These are phyloP conservation scores for Dovyalis caffra DNA, from an alignment of 345 rosid genomes.

Conservation along the genomic window DNA sequence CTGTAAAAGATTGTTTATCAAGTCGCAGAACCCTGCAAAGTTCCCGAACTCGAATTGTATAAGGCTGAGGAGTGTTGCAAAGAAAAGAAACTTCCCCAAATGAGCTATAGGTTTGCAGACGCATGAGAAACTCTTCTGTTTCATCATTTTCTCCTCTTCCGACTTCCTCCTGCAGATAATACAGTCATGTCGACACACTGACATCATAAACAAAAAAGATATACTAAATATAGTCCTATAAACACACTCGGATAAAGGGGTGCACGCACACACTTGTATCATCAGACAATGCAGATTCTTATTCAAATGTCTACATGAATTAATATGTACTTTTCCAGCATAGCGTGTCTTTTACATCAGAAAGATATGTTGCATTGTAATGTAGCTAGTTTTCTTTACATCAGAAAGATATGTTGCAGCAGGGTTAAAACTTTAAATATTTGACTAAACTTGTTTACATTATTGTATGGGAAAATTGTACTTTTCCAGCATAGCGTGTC, in stretches of 20 bases:
- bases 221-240: too few species aligned
- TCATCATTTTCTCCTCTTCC: conserved; percentile 41
- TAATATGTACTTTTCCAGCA: too few species aligned
- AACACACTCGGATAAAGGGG: too few species aligned
- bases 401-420: background rate
- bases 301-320: too few species aligned
- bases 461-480: too few species aligned
- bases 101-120: conserved; percentile 38
- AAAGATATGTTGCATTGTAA: background rate
- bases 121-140: conserved; percentile 22
- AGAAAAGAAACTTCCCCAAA: conserved; percentile 75
- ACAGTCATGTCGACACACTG: background rate
- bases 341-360: too few species aligned
- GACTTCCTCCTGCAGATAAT: conserved; percentile 55
- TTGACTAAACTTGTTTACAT: too few species aligned
- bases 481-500: too few species aligned
- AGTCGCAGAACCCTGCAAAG: conserved; percentile 62
- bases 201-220: too few species aligned
- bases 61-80: conserved; percentile 66
- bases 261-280: too few species aligned
- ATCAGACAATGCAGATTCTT: too few species aligned
- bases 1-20: conserved; percentile 65
- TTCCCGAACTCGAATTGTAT: conserved; percentile 53
- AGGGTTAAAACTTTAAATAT: background rate
- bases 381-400: background rate